Evolutionary conservation across 306 rosid species (phyloP), one percentile per base, ranked within the genome.

Genomic region (Senna tora): DNA sequence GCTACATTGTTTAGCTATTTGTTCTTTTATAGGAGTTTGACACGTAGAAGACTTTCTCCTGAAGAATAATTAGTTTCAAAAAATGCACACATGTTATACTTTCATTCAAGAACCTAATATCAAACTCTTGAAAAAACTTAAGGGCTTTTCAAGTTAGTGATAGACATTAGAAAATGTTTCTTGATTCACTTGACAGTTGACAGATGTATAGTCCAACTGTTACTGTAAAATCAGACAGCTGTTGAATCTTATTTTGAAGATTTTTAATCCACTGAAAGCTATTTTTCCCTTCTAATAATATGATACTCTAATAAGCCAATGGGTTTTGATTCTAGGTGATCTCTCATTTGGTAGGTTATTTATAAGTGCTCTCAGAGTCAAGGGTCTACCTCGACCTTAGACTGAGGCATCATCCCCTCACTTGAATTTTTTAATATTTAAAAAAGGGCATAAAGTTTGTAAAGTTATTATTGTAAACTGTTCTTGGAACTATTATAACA

Each of bases 371-470:
- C n/a, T n/a, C n/a, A n/a, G n/a, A n/a, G n/a, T n/a, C n/a, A n/a
- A n/a, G n/a, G n/a, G n/a, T n/a, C n/a, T n/a, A n/a, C n/a, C n/a
- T n/a, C n/a, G n/a, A n/a, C n/a, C n/a, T n/a, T n/a, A n/a, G n/a
- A n/a, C n/a, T n/a, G n/a, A n/a, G n/a, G n/a, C n/a, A n/a, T n/a
- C n/a, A n/a, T n/a, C n/a, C n/a, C n/a, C n/a, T n/a, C n/a, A n/a
- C n/a, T n/a, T n/a, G n/a, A n/a, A n/a, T n/a, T n/a, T n/a, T n/a
- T n/a, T n/a, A n/a, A n/a, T n/a, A n/a, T n/a, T n/a, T n/a, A n/a
- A n/a, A n/a, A n/a, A n/a, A n/a, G n/a, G n/a, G 73, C 64, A 56
- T 13, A 32, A 64, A 54, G 30, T 22, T 42, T 32, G 59, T 30
- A 65, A 42, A 71, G 52, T 53, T 38, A 50, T 16, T 34, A 38